phyloP scores from a whole-genome alignment of 2,329 filamentous ascomycete genomes.

The Botrytis tulipae region DNA sequence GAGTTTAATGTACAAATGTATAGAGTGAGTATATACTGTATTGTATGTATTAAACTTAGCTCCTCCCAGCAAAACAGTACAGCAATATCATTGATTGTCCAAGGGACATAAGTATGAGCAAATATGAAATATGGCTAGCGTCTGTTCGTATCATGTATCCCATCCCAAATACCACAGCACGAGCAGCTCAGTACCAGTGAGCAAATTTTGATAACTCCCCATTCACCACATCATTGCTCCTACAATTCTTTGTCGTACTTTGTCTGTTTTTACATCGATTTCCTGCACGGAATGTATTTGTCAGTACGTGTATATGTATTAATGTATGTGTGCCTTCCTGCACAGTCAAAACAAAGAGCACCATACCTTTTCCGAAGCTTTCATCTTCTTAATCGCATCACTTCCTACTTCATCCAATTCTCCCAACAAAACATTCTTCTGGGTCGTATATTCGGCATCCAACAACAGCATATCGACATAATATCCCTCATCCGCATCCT shows the following conservation, averaged over 20 bases:
- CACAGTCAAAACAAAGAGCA: neutral
- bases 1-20: neutral
- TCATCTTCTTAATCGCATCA: conserved; percentile 29
- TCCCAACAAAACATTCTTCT: conserved; percentile 27
- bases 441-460: conserved; percentile 26
- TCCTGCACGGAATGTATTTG: conserved; percentile 21
- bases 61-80: neutral
- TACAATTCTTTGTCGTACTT: conserved; percentile 11
- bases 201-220: neutral
- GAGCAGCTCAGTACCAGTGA: neutral
- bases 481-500: conserved; percentile 22
- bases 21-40: neutral
- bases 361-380: conserved; percentile 35
- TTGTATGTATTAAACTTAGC: neutral
- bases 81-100: neutral
- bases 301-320: neutral
- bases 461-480: conserved; percentile 30
- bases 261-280: conserved; percentile 15
- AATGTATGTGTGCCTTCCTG: neutral
- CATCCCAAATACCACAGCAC: neutral
- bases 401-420: conserved; percentile 29
- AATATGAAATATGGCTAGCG: neutral
- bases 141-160: neutral
- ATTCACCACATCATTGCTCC: conserved; percentile 14
- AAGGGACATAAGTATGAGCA: neutral